Percentiles rank a stretch among this genome's conserved stretches.
These are phyloP conservation scores for Solanum ossicruentum DNA, from an alignment of 257 asterid genomes.

Conservation along the genomic window DNA sequence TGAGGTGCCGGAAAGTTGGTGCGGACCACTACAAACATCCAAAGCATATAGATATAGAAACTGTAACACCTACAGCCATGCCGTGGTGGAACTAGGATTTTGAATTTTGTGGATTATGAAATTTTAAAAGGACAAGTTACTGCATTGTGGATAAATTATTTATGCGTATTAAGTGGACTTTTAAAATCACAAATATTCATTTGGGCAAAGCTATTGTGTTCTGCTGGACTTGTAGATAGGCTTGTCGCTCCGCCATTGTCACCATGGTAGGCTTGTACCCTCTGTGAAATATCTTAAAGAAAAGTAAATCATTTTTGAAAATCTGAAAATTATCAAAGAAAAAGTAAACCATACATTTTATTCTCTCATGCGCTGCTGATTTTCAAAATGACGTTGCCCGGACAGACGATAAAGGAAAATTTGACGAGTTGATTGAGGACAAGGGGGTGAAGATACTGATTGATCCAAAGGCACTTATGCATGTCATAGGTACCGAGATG, in stretches of 20 bases:
- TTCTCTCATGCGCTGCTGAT: not conserved
- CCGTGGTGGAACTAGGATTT: not conserved
- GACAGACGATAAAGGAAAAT: constrained; percentile 81
- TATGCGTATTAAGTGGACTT: not conserved
- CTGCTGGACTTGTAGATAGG: not conserved
- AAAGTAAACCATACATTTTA: not conserved
- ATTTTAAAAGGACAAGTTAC: not conserved
- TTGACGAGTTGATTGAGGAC: constrained; percentile 68
- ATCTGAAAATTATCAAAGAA: not conserved
- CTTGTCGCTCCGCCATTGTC: not conserved
- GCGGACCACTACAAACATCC: too few species aligned
- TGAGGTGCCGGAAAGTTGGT: too few species aligned
- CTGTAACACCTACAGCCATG: not conserved
- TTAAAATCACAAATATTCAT: not conserved
- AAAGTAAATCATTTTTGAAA: not conserved
- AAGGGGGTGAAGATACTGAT: constrained; percentile 31
- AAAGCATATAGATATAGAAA: too few species aligned
- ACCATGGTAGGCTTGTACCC: not conserved
- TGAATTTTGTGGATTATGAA: not conserved
- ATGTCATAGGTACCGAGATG: constrained; percentile 29
- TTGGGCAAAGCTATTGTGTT: not conserved
- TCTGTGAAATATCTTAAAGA: not conserved
- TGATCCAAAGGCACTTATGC: constrained; percentile 32
- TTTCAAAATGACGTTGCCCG: not conserved
- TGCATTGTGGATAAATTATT: not conserved